Evolutionary conservation across 148 eudicot species (phyloP), one percentile per base, ranked within the genome.

Genomic region (Cornus controversa): DNA sequence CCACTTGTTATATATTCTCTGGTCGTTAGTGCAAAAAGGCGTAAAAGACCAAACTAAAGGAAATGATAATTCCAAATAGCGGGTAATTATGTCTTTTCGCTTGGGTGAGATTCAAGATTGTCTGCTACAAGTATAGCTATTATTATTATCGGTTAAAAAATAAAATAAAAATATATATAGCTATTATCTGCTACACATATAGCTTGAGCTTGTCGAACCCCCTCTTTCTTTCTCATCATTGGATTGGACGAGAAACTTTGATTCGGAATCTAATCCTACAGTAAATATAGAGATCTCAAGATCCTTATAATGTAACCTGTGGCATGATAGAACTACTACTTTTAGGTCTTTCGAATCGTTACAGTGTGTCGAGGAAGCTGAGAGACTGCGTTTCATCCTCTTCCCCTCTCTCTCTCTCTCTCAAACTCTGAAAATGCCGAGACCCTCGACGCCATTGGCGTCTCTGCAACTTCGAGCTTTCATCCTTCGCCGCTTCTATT

Each of bases 401-500:
- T n/a, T 26, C 34, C 26, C n/a, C n/a, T n/a, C n/a, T n/a, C n/a
- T n/a, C n/a, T n/a, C 69, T 28, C 69, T 28, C 69, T 66, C 69
- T 28, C 40, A 60, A 60, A 60, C 57, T n/a, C 66, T 26, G 53
- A 82, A 77, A 67, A 82, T 82, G 84, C 75, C 27, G n/a, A 47
- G 37, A 29, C 81, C 66, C 74, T 26, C 81, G 29, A 71, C 76
- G 29, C 79, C 64, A 26, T 27, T 71, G n/a, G 16, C 80, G 31
- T 24, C 83, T 3, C 70, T 67, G 45, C 70, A 76, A 34, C 78
- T 82, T 63, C 84, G 81, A 2, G 37, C 69, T 22, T 34, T 82
- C 71, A 77, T 81, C 80, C 50, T 37, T 42, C 84, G 80, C 62
- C 45, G 60, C 62, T 66, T 64, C 70, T 76, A 77, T 68, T 50